Evolutionary conservation across 1,139 yeast species (phyloP).

Genomic region (Zygosaccharomyces pseudobailii): DNA sequence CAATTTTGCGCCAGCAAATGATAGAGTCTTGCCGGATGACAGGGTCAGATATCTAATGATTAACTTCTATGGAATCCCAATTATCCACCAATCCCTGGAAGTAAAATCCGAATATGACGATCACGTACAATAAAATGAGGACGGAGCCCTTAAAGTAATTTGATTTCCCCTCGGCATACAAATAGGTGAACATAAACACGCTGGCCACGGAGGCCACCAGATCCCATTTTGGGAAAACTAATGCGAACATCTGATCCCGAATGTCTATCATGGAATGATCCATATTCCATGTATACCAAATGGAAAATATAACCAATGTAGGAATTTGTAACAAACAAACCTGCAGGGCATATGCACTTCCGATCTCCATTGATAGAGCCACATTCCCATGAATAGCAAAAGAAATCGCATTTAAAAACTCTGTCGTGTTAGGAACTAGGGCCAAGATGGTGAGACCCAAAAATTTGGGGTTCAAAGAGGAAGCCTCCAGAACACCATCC

Average conservation of each 20-base stretch:
- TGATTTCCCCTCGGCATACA: conserved; percentile 95
- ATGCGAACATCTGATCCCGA: conserved; percentile 58
- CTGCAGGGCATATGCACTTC: conserved; percentile 94
- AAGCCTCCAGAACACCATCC: conserved; percentile 74
- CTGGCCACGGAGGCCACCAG: conserved; percentile 80
- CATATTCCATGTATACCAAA: conserved; percentile 36
- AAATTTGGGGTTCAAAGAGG: conserved; percentile 75
- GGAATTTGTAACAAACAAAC: conserved; percentile 96
- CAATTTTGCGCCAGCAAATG: neutral
- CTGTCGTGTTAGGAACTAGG: conserved; percentile 93
- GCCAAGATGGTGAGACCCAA: conserved; percentile 94
- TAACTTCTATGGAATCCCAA: conserved; percentile 7
- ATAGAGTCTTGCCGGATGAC: too few species aligned
- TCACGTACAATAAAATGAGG: conserved; percentile 70
- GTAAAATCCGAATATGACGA: conserved; percentile 78
- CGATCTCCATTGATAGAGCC: conserved; percentile 94
- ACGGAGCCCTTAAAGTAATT: conserved; percentile 95
- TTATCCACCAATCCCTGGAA: conserved; percentile 45
- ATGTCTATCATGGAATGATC: conserved; percentile 36
- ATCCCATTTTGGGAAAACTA: conserved; percentile 96
- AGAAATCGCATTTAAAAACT: conserved; percentile 92
- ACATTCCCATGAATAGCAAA: conserved; percentile 96
- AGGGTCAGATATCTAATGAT: neutral
- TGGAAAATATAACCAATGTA: conserved; percentile 74
- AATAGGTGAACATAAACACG: conserved; percentile 83